phyloP scores from a whole-genome alignment of 2,329 filamentous ascomycete genomes.

The Alternaria infectoria region DNA sequence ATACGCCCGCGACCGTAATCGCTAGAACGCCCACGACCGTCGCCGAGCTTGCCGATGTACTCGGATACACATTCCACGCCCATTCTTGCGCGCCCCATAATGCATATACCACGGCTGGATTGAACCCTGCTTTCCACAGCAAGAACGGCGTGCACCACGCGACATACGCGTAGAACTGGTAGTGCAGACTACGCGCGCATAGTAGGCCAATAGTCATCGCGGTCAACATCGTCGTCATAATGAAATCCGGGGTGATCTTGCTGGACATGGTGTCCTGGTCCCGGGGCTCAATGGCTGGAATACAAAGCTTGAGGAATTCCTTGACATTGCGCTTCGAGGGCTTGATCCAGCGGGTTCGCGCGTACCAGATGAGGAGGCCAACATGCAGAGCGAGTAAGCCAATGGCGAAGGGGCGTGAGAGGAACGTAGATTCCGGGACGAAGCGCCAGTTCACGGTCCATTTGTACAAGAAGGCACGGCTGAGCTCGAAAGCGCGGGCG shows the following conservation, averaged over 20 bases:
- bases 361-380: slow-evolving; percentile 70
- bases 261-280: slow-evolving; percentile 64
- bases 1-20: slow-evolving; percentile 68
- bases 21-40: slow-evolving; percentile 75
- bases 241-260: slow-evolving; percentile 71
- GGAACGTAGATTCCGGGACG: slow-evolving; percentile 80
- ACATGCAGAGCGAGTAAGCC: slow-evolving; percentile 70
- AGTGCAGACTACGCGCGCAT: slow-evolving; percentile 87
- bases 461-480: slow-evolving; percentile 89
- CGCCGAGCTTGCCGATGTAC: slow-evolving; percentile 68
- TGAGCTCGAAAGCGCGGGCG: slow-evolving; percentile 85
- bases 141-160: slow-evolving; percentile 89
- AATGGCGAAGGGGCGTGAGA: slow-evolving; percentile 72
- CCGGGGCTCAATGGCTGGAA: slow-evolving; percentile 48
- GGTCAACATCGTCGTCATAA: slow-evolving; percentile 77
- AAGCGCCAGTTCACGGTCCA: slow-evolving; percentile 99
- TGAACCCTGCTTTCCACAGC: slow-evolving; percentile 77
- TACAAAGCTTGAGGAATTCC: slow-evolving; percentile 60
- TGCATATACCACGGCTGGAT: slow-evolving; percentile 69
- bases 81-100: slow-evolving; percentile 84
- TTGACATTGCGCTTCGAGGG: slow-evolving; percentile 66
- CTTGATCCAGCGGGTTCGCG: slow-evolving; percentile 72
- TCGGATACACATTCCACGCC: slow-evolving; percentile 96
- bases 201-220: slow-evolving; percentile 81
- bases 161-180: slow-evolving; percentile 93